Base-by-base conservation (phyloP, 2,329 filamentous ascomycete genomes). In the Alternaria arbusti region DNA sequence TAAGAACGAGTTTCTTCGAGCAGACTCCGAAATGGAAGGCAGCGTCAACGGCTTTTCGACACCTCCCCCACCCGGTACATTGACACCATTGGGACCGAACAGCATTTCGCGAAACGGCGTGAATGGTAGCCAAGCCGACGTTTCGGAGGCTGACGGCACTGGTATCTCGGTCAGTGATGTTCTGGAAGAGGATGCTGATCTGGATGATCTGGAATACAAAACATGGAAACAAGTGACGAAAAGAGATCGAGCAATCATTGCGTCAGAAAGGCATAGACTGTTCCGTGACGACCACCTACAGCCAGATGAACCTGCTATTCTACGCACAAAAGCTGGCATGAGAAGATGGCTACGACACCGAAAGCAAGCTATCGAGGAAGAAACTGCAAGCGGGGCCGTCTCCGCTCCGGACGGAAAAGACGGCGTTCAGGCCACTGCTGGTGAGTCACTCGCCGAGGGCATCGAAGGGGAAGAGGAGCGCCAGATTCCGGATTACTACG, bases 221-320 rank as follows among this genome's bases (percentile, higher is more conserved):
- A 92, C 96, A 36, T 99, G 96, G 96, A 99, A 98, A 82, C 95
- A 98, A 80, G 93, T 97, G 44, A 99, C 96, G 2, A 98, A 98
- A 82, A 97, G 96, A 78, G 94, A 97, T 74, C 90, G 96, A 66
- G 96, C 96, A 5, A 84, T 91, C 23, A 89, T 95, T 57, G 91
- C 96, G 63, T 93, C 94, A 67, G 93, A 97, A 77, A 88, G 96
- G 30, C 90, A 94, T 79, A 88, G 91, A 43, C 87, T 99, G 13
- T 97, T 99, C 82, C 91, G 91, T 65, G 91, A 91, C 54, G 90
- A 94, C 72, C 92, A 90, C 73, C 84, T 99, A 54, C 97, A 97
- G 75, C 80, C 87, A 1, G 96, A 99, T 28, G 93, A 96, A 66
- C 93, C 94, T 17, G 96, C 96, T 13, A 84, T 98, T 55, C 82